These are phyloP conservation scores for Epichloe elymi DNA, from an alignment of 2,329 filamentous ascomycete species.

Conservation along the genomic window DNA sequence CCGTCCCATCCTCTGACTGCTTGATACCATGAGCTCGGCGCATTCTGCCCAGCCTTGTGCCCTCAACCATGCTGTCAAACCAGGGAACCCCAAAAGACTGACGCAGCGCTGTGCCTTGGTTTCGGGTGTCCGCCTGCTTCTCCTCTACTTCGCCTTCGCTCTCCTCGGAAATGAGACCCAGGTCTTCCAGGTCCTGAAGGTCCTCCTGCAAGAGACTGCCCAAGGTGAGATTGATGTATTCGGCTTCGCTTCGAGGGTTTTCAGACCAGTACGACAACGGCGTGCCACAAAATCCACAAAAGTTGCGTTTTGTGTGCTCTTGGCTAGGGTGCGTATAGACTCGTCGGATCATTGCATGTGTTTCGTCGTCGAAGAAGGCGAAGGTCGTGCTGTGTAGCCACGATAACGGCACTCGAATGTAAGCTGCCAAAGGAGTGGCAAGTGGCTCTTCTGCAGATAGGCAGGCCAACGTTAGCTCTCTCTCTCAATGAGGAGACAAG, in stretches of 20 bases:
- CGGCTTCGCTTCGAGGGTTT: constrained; percentile 52
- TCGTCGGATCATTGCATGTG: constrained; percentile 50
- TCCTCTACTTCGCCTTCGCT: constrained; percentile 16
- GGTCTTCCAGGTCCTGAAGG: constrained; percentile 56
- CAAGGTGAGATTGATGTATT: constrained; percentile 71
- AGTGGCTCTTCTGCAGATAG: constrained; percentile 44
- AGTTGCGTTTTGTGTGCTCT: constrained; percentile 54
- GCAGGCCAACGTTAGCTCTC: not conserved
- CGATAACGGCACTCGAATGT: constrained; percentile 66
- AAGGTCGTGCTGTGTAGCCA: constrained; percentile 71
- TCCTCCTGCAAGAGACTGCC: constrained; percentile 62
- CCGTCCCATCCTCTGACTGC: constrained; percentile 46
- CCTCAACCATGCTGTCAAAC: constrained; percentile 72
- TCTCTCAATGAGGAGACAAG: not conserved
- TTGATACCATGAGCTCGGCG: constrained; percentile 45
- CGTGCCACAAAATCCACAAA: constrained; percentile 88
- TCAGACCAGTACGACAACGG: constrained; percentile 77
- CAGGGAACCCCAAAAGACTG: constrained; percentile 65
- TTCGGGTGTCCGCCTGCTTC: constrained; percentile 1
- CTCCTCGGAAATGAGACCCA: constrained; percentile 53
- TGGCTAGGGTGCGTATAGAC: constrained; percentile 49
- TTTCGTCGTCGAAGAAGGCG: constrained; percentile 69
- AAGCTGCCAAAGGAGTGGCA: constrained; percentile 63
- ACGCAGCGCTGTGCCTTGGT: constrained; percentile 22
- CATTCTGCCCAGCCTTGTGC: constrained; percentile 57